These are phyloP conservation scores for Sesbania bispinosa DNA, from an alignment of 306 rosid genomes.

Conservation along the genomic window DNA sequence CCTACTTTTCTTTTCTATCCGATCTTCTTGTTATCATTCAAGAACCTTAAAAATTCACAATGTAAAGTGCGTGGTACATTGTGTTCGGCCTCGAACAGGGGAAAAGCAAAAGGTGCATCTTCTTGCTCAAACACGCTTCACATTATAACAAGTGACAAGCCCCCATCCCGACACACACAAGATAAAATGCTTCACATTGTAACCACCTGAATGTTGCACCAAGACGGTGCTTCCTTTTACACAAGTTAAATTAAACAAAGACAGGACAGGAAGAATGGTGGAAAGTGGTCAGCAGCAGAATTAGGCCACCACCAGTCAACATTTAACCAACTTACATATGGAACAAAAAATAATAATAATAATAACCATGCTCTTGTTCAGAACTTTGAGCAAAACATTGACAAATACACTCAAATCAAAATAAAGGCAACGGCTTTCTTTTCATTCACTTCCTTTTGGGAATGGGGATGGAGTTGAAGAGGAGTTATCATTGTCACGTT, in stretches of 20 bases:
- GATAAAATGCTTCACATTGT: neutral
- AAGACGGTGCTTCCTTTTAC: neutral
- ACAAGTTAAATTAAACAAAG: no score
- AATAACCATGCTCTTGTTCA: constrained; percentile 19
- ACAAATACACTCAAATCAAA: constrained; percentile 31
- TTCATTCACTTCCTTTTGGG: constrained; percentile 25
- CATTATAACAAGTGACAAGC: no score
- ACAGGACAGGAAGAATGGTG: neutral
- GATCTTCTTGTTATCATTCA: neutral
- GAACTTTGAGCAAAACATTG: constrained; percentile 20
- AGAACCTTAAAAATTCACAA: neutral
- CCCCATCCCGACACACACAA: no score
- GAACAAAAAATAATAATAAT: neutral
- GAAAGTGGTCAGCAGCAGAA: neutral
- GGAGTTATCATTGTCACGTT: neutral
- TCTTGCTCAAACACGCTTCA: neutral
- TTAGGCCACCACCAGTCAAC: neutral
- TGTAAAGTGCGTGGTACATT: neutral
- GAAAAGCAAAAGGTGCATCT: neutral
- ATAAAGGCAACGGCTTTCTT: constrained; percentile 7
- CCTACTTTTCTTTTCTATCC: no score
- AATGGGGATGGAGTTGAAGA: constrained; percentile 19
- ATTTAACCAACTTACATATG: constrained; percentile 4
- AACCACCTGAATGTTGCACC: neutral
- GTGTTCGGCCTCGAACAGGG: neutral